Evolutionary conservation across 2,329 filamentous ascomycete species (phyloP).

Genomic region (Alternaria sp.): DNA sequence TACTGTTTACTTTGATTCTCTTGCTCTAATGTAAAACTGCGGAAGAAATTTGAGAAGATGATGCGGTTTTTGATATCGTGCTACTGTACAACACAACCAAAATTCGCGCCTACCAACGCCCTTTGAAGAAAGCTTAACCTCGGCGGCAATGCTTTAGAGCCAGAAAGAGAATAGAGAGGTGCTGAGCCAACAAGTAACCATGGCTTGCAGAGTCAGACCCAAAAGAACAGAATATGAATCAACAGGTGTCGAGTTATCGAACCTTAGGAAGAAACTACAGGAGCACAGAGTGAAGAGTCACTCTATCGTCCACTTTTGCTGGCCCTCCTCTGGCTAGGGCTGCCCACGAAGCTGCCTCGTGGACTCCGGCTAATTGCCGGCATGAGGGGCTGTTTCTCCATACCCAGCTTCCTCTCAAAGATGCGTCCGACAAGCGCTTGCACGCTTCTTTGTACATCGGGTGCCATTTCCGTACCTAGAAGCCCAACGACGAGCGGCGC

Average conservation of each 20-base stretch:
- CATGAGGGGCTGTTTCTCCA: slow-evolving; percentile 36
- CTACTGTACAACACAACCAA: neutral
- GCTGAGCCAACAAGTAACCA: slow-evolving; percentile 1
- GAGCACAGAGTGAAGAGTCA: neutral
- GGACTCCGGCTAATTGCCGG: slow-evolving; percentile 30
- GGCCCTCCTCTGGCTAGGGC: slow-evolving; percentile 27
- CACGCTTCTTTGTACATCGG: slow-evolving; percentile 80
- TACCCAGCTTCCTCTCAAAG: slow-evolving; percentile 66
- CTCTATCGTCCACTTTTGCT: slow-evolving; percentile 20
- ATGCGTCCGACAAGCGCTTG: slow-evolving; percentile 81
- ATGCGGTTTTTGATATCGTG: slow-evolving; percentile 2
- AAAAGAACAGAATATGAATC: neutral
- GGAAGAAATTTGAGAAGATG: neutral
- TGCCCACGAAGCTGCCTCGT: slow-evolving; percentile 32
- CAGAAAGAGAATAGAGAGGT: slow-evolving; percentile 2
- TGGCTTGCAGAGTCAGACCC: neutral
- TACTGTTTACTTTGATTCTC: neutral
- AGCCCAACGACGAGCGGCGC: slow-evolving; percentile 88
- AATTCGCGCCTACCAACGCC: neutral
- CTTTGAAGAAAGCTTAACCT: neutral
- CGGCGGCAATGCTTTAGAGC: neutral
- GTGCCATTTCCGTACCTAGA: slow-evolving; percentile 79
- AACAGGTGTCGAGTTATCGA: neutral
- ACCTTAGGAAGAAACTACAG: neutral
- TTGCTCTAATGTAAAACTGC: neutral